Evolutionary conservation across 345 rosid species (phyloP).

Genomic region (Populus pruinosa): DNA sequence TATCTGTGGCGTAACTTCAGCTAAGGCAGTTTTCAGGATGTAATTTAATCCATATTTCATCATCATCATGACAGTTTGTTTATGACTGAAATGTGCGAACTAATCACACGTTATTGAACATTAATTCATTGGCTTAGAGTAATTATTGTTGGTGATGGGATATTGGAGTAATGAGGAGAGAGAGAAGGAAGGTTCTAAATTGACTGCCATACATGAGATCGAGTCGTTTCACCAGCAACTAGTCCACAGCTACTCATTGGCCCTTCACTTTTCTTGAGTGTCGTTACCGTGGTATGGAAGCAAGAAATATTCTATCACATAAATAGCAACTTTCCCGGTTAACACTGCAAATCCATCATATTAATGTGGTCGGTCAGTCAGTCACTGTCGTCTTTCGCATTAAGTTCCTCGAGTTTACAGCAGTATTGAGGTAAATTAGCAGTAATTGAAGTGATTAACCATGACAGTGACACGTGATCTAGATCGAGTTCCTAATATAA

Average conservation of each 20-base stretch:
- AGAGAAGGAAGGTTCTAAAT: background rate
- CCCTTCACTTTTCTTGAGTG: background rate
- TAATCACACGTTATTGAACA: background rate
- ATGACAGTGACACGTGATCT: background rate
- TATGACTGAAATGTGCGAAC: slow-evolving; percentile 13
- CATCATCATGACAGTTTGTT: background rate
- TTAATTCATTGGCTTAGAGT: background rate
- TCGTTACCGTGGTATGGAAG: background rate
- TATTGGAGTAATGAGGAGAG: background rate
- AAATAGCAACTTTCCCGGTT: background rate
- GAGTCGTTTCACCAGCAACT: background rate
- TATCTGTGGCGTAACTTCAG: background rate
- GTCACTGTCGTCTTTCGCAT: too few relatives aligned
- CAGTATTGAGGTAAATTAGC: background rate
- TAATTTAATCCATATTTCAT: background rate
- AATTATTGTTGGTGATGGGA: background rate
- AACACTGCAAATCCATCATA: background rate
- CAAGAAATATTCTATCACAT: background rate
- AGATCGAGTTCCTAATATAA: background rate
- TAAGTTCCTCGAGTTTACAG: background rate
- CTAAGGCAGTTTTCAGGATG: background rate
- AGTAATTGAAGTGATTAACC: background rate
- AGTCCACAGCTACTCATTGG: background rate
- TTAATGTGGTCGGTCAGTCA: background rate
- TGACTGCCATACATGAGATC: background rate